These are phyloP conservation scores for Solanum neorickii DNA, from an alignment of 257 asterid genomes.

Conservation along the genomic window DNA sequence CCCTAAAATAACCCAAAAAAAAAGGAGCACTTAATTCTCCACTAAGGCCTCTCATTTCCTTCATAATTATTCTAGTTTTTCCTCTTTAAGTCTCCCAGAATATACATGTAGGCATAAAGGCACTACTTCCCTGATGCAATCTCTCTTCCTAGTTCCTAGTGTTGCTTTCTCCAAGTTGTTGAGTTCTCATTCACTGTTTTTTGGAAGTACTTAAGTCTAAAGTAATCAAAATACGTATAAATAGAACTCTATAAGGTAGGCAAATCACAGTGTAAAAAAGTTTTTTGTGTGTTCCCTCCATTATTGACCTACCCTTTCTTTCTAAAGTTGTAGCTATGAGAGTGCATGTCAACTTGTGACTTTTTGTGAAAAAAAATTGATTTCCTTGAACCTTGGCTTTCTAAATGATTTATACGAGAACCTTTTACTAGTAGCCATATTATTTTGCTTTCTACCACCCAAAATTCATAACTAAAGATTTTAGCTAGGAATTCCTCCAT, in stretches of 20 bases:
- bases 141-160: neutral
- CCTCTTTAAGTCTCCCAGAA: neutral
- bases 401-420: neutral
- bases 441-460: neutral
- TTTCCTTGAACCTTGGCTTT: neutral
- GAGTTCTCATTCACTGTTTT: neutral
- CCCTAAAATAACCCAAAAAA: neutral
- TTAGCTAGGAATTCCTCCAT: neutral
- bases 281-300: neutral
- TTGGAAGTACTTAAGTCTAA: neutral
- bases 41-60: neutral
- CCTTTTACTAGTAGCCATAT: neutral
- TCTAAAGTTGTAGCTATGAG: neutral
- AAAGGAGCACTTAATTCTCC: neutral
- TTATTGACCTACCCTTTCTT: neutral
- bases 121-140: neutral
- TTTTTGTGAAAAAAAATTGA: neutral
- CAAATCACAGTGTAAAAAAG: neutral
- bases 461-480: neutral
- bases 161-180: neutral
- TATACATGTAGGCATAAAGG: neutral
- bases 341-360: neutral
- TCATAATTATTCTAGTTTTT: neutral
- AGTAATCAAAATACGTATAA: neutral
- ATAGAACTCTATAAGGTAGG: neutral